Percentiles rank a stretch among this genome's conserved stretches.
Evolutionary conservation across 345 rosid genomes (phyloP).

Genomic region (Eutrema yunnanense): DNA sequence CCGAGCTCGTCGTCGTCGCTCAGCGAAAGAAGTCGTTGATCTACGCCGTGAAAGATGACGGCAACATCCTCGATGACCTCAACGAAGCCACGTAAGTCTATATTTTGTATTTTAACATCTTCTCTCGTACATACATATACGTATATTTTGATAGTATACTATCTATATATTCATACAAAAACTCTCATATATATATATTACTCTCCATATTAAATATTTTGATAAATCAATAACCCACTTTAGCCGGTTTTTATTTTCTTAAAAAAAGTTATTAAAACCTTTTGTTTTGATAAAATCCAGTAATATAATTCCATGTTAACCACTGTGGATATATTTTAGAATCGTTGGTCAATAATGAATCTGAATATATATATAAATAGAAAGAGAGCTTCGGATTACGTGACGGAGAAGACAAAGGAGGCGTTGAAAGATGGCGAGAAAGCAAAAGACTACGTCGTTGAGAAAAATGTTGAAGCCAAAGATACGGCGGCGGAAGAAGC

Average conservation of each 20-base stretch:
- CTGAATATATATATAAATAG: background rate
- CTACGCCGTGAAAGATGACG: slow-evolving; percentile 18
- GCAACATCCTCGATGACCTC: slow-evolving; percentile 24
- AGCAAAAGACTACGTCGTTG: slow-evolving; percentile 23
- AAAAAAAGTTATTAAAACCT: too few relatives aligned
- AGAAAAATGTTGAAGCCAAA: slow-evolving; percentile 10
- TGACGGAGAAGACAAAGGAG: slow-evolving; percentile 24
- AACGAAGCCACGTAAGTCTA: slow-evolving; percentile 23
- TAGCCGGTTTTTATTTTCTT: background rate
- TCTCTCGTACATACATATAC: background rate
- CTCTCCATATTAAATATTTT: background rate
- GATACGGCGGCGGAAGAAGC: background rate
- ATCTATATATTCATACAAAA: background rate
- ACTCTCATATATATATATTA: background rate
- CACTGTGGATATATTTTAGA: background rate
- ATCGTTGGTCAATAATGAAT: background rate
- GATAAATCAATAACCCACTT: background rate
- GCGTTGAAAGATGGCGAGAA: slow-evolving; percentile 21
- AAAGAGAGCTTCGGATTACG: slow-evolving; percentile 25
- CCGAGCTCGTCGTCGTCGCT: background rate
- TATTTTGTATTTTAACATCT: background rate
- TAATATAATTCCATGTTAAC: too few relatives aligned
- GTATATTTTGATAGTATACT: too few relatives aligned
- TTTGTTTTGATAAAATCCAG: too few relatives aligned
- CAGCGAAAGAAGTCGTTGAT: slow-evolving; percentile 24